These are phyloP conservation scores for Kwoniella botswanensis DNA, from an alignment of 768 basidiomycete genomes.

Conservation along the genomic window DNA sequence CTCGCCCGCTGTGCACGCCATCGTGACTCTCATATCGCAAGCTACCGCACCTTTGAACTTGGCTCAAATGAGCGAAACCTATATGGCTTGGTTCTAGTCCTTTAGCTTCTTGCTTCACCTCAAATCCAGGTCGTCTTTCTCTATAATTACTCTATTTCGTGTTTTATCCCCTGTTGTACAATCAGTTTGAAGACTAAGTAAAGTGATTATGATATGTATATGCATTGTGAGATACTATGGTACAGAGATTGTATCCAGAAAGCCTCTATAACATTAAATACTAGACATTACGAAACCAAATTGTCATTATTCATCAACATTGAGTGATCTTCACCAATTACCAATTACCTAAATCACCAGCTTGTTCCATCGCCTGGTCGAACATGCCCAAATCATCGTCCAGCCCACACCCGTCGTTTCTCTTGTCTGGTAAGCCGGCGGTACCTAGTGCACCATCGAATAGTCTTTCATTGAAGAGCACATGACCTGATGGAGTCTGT, in stretches of 20 bases:
- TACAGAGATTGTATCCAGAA: background rate
- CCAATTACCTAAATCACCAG: slow-evolving; percentile 31
- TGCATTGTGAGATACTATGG: background rate
- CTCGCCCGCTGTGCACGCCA: slow-evolving; percentile 71
- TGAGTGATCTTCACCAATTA: slow-evolving; percentile 4
- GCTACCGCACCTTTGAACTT: slow-evolving; percentile 86
- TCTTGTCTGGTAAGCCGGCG: slow-evolving; percentile 23
- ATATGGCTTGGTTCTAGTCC: slow-evolving; percentile 73
- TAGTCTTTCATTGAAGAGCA: slow-evolving; percentile 49
- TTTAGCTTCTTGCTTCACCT: background rate
- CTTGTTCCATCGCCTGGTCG: slow-evolving; percentile 46
- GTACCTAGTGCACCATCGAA: slow-evolving; percentile 50
- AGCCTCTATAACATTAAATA: too few species aligned
- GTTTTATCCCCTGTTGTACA: background rate
- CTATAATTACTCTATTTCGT: too few species aligned
- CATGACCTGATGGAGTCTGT: slow-evolving; percentile 49
- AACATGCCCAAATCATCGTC: slow-evolving; percentile 44
- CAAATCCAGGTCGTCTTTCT: too few species aligned
- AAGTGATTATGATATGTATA: background rate
- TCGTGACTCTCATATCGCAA: slow-evolving; percentile 78
- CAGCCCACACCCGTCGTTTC: background rate
- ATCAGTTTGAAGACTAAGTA: background rate
- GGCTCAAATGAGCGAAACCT: slow-evolving; percentile 82
- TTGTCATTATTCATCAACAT: background rate
- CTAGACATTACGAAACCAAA: background rate